Evolutionary conservation across 352 stramenopile species (phyloP).

Genomic region (Phytophthora ramorum): DNA sequence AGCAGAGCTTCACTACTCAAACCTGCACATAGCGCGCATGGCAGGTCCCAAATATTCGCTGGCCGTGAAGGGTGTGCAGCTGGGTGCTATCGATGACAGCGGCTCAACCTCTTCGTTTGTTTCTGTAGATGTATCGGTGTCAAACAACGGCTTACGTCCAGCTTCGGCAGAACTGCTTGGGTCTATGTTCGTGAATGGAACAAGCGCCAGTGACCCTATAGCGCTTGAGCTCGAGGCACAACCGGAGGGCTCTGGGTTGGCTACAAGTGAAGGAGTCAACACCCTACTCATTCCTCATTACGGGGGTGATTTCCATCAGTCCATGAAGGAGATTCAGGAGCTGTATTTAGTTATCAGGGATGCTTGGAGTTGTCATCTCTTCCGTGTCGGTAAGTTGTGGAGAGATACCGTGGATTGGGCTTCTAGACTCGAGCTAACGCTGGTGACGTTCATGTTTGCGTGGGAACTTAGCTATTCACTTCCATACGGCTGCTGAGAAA

Average conservation of each 20-base stretch:
- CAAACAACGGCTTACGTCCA: conserved; percentile 49
- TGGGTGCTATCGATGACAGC: conserved; percentile 8
- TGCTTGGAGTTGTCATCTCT: conserved; percentile 56
- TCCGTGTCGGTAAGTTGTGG: conserved; percentile 58
- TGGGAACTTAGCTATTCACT: conserved; percentile 25
- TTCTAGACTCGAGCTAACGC: neutral
- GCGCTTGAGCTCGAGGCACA: conserved; percentile 25
- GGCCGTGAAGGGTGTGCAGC: conserved; percentile 36
- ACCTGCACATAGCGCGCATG: conserved; percentile 59
- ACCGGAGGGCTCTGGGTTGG: neutral
- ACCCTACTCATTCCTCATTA: conserved; percentile 34
- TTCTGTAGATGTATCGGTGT: conserved; percentile 40
- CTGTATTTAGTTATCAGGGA: conserved; percentile 64
- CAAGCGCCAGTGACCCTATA: conserved; percentile 33
- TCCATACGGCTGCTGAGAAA: conserved; percentile 19
- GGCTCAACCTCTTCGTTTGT: conserved; percentile 20
- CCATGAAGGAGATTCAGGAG: conserved; percentile 25
- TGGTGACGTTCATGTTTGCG: neutral
- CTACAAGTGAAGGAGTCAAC: neutral
- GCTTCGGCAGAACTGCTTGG: conserved; percentile 44
- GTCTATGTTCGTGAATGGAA: conserved; percentile 44
- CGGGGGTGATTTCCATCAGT: conserved; percentile 19
- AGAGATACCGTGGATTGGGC: neutral
- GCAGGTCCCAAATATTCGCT: conserved; percentile 66
- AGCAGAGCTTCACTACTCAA: conserved; percentile 78